Evolutionary conservation across 768 basidiomycete species (phyloP), one percentile per base, ranked within the genome.

Genomic region (Chalciporus sphaerocephalus): DNA sequence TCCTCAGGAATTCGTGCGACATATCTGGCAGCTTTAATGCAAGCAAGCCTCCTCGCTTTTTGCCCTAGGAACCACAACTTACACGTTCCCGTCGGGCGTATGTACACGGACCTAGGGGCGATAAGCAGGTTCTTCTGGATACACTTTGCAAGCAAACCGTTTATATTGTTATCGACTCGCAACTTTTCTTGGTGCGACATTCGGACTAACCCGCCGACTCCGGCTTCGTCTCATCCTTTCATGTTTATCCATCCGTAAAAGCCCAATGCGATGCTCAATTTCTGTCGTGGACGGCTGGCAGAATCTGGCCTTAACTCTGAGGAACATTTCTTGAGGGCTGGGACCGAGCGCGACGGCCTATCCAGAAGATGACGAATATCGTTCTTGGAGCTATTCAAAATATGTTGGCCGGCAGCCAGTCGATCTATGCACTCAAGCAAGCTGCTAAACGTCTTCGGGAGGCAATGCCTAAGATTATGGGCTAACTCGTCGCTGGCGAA

Each of bases 291-390:
- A 0, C 46, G 42, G 27, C 33, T 42, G 40, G 24, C 33, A 7
- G 18, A 30, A n/a, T 35, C 20, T 8, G 0, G 30, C 5, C 40
- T 33, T 22, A 11, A 4, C 2, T 13, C 36, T 12, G 17, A 25
- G 15, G 12, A 5, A 0, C 28, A 34, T 39, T 30, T 8, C 20
- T 13, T 28, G 27, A 25, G 38, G 20, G 48, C 47, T 1, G 45
- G 47, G 10, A 34, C 11, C 9, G 38, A 30, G 11, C 3, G 55
- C 55, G 4, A 27, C 18, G 18, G 34, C 28, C 20, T 54, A 46
- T 33, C 47, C 58, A 13, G 27, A 51, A 24, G 58, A 59, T 32
- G 58, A 60, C 23, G 58, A 60, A 15, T 11, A 38, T 6, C 48
- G 47, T 32, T 37, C 46, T 20, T 54, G 58, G 46, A 8, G 37